These are phyloP conservation scores for Trichoderma simmonsii DNA, from an alignment of 2,329 filamentous ascomycete species.

Conservation along the genomic window DNA sequence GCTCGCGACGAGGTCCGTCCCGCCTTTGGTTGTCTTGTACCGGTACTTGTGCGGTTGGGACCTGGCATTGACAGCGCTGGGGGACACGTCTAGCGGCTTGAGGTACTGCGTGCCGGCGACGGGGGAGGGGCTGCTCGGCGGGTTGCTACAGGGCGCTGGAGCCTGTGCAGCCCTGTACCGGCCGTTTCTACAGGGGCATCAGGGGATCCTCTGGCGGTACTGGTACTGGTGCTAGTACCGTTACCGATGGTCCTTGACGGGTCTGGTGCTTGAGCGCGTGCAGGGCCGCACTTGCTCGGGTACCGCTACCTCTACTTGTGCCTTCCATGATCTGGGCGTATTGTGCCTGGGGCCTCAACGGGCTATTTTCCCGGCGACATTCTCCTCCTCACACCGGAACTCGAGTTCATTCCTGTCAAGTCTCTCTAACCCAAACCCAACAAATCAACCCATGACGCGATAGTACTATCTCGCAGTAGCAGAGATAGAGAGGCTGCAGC, in stretches of 20 bases:
- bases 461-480: neutral
- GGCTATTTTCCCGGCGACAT: neutral
- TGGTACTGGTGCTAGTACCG: neutral
- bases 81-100: neutral
- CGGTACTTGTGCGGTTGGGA: neutral
- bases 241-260: neutral
- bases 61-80: neutral
- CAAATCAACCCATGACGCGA: neutral
- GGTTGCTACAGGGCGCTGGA: neutral
- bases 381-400: slow-evolving; percentile 1
- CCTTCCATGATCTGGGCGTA: neutral
- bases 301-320: neutral
- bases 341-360: neutral
- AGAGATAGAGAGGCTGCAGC: neutral
- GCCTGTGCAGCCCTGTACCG: neutral
- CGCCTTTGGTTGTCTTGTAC: neutral
- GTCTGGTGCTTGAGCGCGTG: neutral
- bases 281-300: neutral
- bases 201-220: slow-evolving; percentile 3
- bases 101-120: neutral
- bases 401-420: slow-evolving; percentile 8
- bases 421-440: neutral
- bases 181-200: slow-evolving; percentile 2
- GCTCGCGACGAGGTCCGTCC: neutral
- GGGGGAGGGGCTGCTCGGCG: neutral